Evolutionary conservation across 129 eudicot species (phyloP), one percentile per base, ranked within the genome.

Genomic region (Tagetes patula): DNA sequence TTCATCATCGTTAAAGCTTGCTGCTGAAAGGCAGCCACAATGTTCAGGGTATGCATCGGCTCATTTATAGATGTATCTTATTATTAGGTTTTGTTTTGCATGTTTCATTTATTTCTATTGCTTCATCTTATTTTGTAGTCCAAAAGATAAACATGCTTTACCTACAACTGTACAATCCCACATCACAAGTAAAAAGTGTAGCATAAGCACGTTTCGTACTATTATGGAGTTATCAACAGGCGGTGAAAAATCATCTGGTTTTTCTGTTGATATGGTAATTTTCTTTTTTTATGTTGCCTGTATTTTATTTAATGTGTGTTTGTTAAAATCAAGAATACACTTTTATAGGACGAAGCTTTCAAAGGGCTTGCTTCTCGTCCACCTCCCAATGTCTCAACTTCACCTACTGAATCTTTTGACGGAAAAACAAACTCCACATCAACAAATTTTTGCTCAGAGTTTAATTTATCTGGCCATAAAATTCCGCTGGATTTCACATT

Each of bases 401-500:
- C 83, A 60, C 79, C 62, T 0, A 20, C 74, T 11, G 89, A 80
- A 38, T 72, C 85, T 68, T 54, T 48, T 55, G 86, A 76, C 14
- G 83, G 80, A 76, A 69, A 55, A 27, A 72, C 64, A 42, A 68
- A 72, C 70, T 52, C 43, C 45, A 36, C 45, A 34, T 61, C 50
- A 48, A 61, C 84, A 60, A 82, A 69, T 9, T 75, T 79, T 48
- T 73, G 86, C 84, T 74, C 94, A 12, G 97, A 91, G 76, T 65
- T 91, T 54, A 79, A 38, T 38, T 48, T 85, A 74, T 78, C 91
- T 78, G 87, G 88, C 27, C 71, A 61, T 63, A 88, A 81, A 56
- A 86, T 77, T 76, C 99, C 99, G 30, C 75, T 95, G 47, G 99
- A 95, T 87, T 81, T 95, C 82, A 88, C 97, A 6, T 61, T 95